phyloP scores from a whole-genome alignment of 1,139 yeast species.

The Casaregolazyma lundiana region DNA sequence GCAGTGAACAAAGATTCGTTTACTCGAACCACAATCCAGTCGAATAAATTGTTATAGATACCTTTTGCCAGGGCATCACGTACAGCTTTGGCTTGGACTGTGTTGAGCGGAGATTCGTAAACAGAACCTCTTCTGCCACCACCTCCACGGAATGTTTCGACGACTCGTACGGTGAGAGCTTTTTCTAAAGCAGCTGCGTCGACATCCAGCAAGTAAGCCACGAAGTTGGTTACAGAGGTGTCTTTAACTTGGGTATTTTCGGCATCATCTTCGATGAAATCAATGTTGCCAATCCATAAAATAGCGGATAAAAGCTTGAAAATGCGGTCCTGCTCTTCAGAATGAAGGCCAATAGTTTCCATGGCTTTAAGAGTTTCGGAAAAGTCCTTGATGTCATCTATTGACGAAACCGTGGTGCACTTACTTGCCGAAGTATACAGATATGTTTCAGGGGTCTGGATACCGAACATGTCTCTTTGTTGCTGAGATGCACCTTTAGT shows the following conservation, averaged over 20 bases:
- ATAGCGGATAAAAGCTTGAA: conserved; percentile 81
- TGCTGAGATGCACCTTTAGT: conserved; percentile 85
- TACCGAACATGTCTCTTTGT: conserved; percentile 79
- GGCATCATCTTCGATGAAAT: conserved; percentile 68
- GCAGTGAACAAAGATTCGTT: conserved; percentile 61
- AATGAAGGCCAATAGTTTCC: conserved; percentile 77
- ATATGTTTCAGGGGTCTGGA: conserved; percentile 91
- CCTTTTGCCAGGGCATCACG: conserved; percentile 96
- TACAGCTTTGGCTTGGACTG: conserved; percentile 89
- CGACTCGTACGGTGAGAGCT: conserved; percentile 71
- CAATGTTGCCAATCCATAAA: conserved; percentile 90
- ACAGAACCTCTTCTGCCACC: conserved; percentile 88
- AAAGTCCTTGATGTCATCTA: conserved; percentile 78
- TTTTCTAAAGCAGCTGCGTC: conserved; percentile 62
- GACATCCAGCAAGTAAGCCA: conserved; percentile 85
- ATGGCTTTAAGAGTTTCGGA: conserved; percentile 79
- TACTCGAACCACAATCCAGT: conserved; percentile 96
- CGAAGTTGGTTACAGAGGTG: conserved; percentile 84
- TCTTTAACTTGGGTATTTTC: conserved; percentile 84
- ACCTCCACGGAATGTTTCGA: conserved; percentile 79
- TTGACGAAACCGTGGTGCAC: conserved; percentile 80
- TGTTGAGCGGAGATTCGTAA: conserved; percentile 89
- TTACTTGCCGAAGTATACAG: conserved; percentile 82
- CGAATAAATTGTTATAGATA: conserved; percentile 84
- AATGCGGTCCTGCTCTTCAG: conserved; percentile 83